These are phyloP conservation scores for Diaporthe destruens DNA, from an alignment of 2,329 filamentous ascomycete genomes.

Conservation along the genomic window DNA sequence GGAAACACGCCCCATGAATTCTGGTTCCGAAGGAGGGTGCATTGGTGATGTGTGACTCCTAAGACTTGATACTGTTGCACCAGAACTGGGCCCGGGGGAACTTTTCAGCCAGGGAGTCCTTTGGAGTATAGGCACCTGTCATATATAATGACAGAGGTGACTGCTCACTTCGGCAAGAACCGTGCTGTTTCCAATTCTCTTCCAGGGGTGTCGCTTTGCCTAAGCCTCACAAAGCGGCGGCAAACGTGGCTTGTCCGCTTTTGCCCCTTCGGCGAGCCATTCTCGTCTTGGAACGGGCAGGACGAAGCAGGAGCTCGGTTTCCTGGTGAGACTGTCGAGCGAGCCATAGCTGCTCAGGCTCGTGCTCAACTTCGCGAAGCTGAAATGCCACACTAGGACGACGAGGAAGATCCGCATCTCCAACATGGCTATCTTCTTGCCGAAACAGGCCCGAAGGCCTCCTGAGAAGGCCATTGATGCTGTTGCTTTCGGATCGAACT, in stretches of 20 bases:
- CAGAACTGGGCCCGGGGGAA: neutral
- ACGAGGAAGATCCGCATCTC: constrained; percentile 20
- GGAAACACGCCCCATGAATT: neutral
- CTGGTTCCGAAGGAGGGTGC: neutral
- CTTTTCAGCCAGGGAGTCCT: neutral
- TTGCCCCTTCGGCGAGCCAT: neutral
- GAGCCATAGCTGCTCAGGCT: constrained; percentile 7
- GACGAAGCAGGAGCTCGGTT: constrained; percentile 17
- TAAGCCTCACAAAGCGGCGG: constrained; percentile 11
- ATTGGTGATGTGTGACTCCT: neutral
- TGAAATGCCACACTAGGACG: constrained; percentile 5
- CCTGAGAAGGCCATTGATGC: neutral
- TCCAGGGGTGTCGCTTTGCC: neutral
- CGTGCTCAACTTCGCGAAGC: constrained; percentile 4
- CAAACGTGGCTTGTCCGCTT: neutral
- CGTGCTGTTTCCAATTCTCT: neutral
- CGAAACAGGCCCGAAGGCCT: neutral
- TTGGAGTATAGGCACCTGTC: neutral
- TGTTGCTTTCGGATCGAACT: neutral
- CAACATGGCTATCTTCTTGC: constrained; percentile 18
- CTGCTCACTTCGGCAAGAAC: neutral
- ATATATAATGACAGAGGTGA: neutral
- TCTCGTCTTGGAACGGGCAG: neutral
- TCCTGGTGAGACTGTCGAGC: constrained; percentile 12
- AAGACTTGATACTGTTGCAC: neutral